Evolutionary conservation across 306 rosid species (phyloP).

Genomic region (Corylus avellana): DNA sequence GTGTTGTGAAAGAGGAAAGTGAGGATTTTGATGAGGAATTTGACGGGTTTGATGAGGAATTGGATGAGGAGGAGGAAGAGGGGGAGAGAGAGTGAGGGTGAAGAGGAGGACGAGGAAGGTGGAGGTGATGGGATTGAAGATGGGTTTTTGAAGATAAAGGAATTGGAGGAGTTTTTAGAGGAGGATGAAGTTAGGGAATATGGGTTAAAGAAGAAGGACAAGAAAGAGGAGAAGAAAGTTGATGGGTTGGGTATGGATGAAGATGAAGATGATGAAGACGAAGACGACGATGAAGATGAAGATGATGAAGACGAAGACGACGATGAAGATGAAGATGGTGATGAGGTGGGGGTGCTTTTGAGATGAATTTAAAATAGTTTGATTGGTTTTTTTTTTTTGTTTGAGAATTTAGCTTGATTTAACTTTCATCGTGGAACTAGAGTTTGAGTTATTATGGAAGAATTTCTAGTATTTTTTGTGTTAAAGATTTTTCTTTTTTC

Average conservation of each 20-base stretch:
- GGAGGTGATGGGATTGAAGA: conserved; percentile 64
- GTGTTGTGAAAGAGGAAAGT: conserved; percentile 27
- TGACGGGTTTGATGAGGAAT: conserved; percentile 44
- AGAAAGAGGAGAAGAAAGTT: conserved; percentile 17
- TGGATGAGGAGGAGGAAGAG: conserved; percentile 36
- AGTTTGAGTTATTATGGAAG: background rate
- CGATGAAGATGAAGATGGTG: conserved; percentile 23
- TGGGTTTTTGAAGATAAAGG: conserved; percentile 66
- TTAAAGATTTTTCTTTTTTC: background rate
- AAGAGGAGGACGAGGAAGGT: conserved; percentile 16
- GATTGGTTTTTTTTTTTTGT: background rate
- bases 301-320: conserved; percentile 55
- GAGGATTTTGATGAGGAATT: conserved; percentile 56
- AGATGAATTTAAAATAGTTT: background rate
- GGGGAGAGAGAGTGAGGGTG: conserved; percentile 6
- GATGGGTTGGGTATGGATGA: background rate
- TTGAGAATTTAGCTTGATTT: background rate
- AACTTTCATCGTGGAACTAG: background rate
- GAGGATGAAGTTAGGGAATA: conserved; percentile 65
- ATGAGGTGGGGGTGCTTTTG: conserved; percentile 41
- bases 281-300: conserved; percentile 34
- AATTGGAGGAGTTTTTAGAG: conserved; percentile 62
- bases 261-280: conserved; percentile 19
- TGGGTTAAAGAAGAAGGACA: conserved; percentile 36
- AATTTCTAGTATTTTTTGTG: background rate